Conservation (phyloP, 2,329 filamentous ascomycete genomes). For the Colletotrichum graminicola region DNA sequence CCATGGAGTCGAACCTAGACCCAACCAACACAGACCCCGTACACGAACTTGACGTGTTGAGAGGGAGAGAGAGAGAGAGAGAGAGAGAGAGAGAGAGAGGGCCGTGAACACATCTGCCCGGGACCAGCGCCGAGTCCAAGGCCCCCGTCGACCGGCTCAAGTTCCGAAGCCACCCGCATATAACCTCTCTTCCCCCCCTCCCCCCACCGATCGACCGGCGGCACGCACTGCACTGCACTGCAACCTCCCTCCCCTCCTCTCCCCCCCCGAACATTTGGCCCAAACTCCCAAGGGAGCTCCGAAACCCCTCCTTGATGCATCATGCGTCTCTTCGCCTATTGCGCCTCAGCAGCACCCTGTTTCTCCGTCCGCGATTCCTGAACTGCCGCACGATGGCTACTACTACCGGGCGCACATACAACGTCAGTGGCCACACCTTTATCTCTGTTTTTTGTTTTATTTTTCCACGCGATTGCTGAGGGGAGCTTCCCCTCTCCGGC, state of each 20-base stretch:
- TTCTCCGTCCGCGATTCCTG: not conserved
- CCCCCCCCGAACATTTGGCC: not conserved
- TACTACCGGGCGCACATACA: constrained; percentile 37
- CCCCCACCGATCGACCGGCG: not conserved
- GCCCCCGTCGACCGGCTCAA: constrained; percentile 7
- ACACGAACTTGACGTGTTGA: not conserved
- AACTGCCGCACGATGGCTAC: constrained; percentile 36
- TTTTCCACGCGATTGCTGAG: too few species aligned
- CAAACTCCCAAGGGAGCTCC: not conserved
- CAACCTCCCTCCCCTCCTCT: not conserved
- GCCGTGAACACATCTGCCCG: not conserved
- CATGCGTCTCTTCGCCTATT: constrained; percentile 38
- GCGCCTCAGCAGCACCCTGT: constrained; percentile 16
- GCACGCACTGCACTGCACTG: too few species aligned
- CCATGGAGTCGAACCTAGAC: not conserved
- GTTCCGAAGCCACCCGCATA: constrained; percentile 25
- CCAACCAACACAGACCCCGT: too few species aligned
- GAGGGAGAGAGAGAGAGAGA: too few species aligned
- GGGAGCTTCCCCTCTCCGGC: too few species aligned
- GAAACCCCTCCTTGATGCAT: constrained; percentile 38
- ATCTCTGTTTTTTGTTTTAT: too few species aligned
- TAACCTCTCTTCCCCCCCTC: not conserved
- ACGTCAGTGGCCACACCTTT: constrained; percentile 23
- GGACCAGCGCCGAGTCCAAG: constrained; percentile 14
- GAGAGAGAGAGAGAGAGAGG: too few species aligned